A percentile compares a stretch with the other conserved stretches of the same genome.
Evolutionary conservation across 1,284 basidiomycete species (phyloP).

Genomic region (Moniliella sp.): DNA sequence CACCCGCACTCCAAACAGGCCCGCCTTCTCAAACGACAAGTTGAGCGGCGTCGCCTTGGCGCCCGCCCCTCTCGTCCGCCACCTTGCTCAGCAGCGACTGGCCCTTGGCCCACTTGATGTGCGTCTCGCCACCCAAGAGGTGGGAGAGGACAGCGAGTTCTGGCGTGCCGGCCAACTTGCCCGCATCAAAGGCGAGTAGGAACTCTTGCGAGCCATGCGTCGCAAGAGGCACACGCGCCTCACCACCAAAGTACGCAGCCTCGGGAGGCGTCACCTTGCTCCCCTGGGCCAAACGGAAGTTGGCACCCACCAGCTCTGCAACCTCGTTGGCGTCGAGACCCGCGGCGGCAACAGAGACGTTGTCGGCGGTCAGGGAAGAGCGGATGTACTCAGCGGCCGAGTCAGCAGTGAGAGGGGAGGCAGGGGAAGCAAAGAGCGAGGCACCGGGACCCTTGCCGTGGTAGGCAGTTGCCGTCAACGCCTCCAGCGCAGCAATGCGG

Average conservation of each 20-base stretch:
- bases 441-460: constrained; percentile 23
- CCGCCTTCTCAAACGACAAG: constrained; percentile 20
- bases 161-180: constrained; percentile 9
- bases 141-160: constrained; percentile 25
- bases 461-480: constrained; percentile 26
- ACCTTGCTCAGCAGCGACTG: constrained; percentile 16
- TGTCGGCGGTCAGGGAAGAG: constrained; percentile 22
- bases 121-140: constrained; percentile 22
- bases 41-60: constrained; percentile 24
- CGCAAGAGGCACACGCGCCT: constrained; percentile 20
- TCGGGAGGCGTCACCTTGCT: constrained; percentile 6
- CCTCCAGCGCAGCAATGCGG: constrained; percentile 18
- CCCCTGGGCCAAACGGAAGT: constrained; percentile 9
- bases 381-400: constrained; percentile 13
- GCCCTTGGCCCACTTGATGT: constrained; percentile 29
- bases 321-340: constrained; percentile 19
- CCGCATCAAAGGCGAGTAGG: constrained; percentile 27
- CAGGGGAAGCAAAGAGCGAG: constrained; percentile 26
- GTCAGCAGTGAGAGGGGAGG: constrained; percentile 16
- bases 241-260: constrained; percentile 32
- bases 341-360: constrained; percentile 27
- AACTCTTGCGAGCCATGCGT: constrained; percentile 24
- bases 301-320: constrained; percentile 12
- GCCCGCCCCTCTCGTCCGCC: constrained; percentile 9
- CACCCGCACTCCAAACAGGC: constrained; percentile 25